Evolutionary conservation across 2,329 filamentous ascomycete genomes (phyloP), one percentile per base, ranked within the genome.

Genomic region (Daldinia sp.): DNA sequence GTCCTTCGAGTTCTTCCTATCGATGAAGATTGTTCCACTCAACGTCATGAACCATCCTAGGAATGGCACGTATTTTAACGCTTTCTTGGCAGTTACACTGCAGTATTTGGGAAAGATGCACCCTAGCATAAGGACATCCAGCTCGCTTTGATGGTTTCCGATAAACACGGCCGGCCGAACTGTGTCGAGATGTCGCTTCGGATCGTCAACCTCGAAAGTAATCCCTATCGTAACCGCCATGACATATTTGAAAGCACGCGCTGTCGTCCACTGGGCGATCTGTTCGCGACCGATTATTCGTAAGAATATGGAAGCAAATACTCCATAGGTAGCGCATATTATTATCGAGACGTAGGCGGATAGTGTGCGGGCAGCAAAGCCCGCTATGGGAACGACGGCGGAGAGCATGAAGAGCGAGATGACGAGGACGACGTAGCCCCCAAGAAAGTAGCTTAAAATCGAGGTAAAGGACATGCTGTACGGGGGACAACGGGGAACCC

Each of bases 11-110:
- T 96, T 97, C 72, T 88, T 87, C 75, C 95, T 91, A 78, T 99
- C 93, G 80, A 99, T 96, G 80, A 98, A 99, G 74, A 99, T 90
- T 69, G 92, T 91, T 67, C 94, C 93, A 68, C 89, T 93, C 61
- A 97, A 83, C 49, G 87, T 78, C 89, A 92, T 99, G 81, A 97
- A 99, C 93, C 93, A 97, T 63, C 95, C 95, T 57, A 99, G 82
- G 76, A 99, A 87, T 0, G 95, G 95, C 32, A 90, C 81, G 65
- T 84, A 87, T 76, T 90, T 90, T 73, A 99, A 81, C 57, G 87
- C 91, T 73, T 89, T 89, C 85, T 99, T 99, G 47, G 94, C 94
- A 21, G 94, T 97, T 62, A 99, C 91, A 73, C 89, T 93, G 82
- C 91, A 96, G 83, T 96, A 93, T 72, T 87, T 89, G 48, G 95